These are phyloP conservation scores for Hygrocybe punicea DNA, from an alignment of 768 basidiomycete species.

Conservation along the genomic window DNA sequence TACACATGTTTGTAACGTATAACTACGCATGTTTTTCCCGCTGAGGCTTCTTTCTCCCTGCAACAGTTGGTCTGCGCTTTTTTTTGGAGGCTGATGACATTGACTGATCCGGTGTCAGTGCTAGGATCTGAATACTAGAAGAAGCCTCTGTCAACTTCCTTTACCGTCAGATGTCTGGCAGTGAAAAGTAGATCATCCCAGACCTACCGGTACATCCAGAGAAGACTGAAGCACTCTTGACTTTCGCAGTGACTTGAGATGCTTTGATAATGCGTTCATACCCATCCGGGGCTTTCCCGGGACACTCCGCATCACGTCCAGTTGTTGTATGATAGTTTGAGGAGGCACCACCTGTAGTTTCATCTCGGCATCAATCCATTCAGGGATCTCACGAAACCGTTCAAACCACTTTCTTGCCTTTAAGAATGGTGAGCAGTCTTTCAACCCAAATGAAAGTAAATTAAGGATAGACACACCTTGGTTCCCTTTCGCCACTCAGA, in stretches of 20 bases:
- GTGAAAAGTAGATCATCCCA: no score
- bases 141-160: no score
- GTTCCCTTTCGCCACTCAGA: constrained; percentile 5
- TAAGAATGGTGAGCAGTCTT: not conserved
- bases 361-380: constrained; percentile 7
- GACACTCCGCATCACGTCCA: not conserved
- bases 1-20: no score
- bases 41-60: not conserved
- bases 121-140: not conserved
- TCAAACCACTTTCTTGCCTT: constrained; percentile 8
- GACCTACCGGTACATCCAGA: not conserved
- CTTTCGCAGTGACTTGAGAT: not conserved
- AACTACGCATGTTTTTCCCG: not conserved
- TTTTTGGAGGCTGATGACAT: not conserved
- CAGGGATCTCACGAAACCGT: constrained; percentile 11
- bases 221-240: not conserved
- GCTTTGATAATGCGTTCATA: not conserved
- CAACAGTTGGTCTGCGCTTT: not conserved
- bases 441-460: not conserved
- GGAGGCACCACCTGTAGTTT: not conserved
- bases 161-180: no score
- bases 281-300: not conserved
- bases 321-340: not conserved
- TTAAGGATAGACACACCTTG: not conserved
- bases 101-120: not conserved